Conservation (phyloP, 2,329 filamentous ascomycete species). For the Sarocladiaceae sp. region DNA sequence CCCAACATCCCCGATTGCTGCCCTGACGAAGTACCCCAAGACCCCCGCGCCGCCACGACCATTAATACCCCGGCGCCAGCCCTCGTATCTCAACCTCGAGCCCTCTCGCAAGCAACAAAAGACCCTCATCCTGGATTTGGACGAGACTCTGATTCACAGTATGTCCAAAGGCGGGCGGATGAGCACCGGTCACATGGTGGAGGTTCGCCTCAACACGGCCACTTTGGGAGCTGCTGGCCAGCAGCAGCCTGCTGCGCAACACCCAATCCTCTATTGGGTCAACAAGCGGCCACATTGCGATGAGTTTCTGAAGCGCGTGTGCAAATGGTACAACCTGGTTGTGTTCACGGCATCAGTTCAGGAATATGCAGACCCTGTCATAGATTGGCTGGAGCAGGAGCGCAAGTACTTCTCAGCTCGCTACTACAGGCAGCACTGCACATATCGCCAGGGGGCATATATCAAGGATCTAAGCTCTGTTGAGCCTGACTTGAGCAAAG, state of each 20-base stretch:
- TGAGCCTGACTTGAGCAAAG: conserved; percentile 93
- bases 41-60: conserved; percentile 85
- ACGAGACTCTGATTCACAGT: conserved; percentile 97
- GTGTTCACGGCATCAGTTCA: conserved; percentile 97
- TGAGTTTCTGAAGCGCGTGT: conserved; percentile 86
- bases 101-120: conserved; percentile 66
- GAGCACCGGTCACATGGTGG: conserved; percentile 97
- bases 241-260: conserved; percentile 56
- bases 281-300: conserved; percentile 97
- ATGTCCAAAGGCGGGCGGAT: conserved; percentile 95
- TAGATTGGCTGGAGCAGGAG: conserved; percentile 97
- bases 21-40: conserved; percentile 84
- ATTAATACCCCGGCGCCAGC: conserved; percentile 81
- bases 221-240: conserved; percentile 64
- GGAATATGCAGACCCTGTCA: conserved; percentile 97
- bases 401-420: conserved; percentile 91
- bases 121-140: conserved; percentile 90
- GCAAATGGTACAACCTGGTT: conserved; percentile 97
- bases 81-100: conserved; percentile 72
- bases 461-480: conserved; percentile 97
- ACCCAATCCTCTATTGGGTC: conserved; percentile 97
- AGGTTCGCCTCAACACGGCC: conserved; percentile 81
- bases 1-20: conserved; percentile 76
- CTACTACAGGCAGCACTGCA: conserved; percentile 97
- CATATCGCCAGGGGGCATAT: conserved; percentile 89